Conservation (phyloP, 495 filamentous ascomycete genomes). For the Penicillium parvum region DNA sequence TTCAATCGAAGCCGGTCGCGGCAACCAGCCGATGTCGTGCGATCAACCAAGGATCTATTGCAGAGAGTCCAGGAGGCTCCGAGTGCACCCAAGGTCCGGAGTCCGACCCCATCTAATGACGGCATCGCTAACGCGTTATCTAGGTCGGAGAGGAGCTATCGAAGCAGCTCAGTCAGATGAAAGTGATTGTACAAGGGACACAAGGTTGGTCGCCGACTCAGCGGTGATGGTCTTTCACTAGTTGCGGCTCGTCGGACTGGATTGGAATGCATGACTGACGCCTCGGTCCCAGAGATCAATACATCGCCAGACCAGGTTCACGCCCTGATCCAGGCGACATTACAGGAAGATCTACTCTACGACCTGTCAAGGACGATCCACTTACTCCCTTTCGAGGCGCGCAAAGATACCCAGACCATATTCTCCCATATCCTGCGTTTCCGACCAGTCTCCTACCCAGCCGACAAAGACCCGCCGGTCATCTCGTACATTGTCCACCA, state of each 20-base stretch:
- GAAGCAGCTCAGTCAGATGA: constrained; percentile 76
- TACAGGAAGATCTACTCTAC: constrained; percentile 84
- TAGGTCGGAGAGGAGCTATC: constrained; percentile 72
- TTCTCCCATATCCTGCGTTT: constrained; percentile 86
- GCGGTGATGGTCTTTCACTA: background rate
- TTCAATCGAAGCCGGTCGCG: constrained; percentile 64
- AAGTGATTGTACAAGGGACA: constrained; percentile 77
- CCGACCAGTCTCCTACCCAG: constrained; percentile 50
- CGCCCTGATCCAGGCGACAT: constrained; percentile 70
- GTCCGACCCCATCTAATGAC: constrained; percentile 31
- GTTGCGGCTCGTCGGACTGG: background rate
- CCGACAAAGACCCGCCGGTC: constrained; percentile 65
- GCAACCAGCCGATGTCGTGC: constrained; percentile 53
- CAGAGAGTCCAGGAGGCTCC: constrained; percentile 44
- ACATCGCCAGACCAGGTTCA: constrained; percentile 81
- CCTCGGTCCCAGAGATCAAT: constrained; percentile 61
- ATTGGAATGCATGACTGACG: constrained; percentile 11
- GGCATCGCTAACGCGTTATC: constrained; percentile 8
- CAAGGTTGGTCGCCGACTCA: constrained; percentile 52
- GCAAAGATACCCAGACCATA: constrained; percentile 86
- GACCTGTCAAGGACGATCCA: constrained; percentile 73
- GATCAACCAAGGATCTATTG: constrained; percentile 54
- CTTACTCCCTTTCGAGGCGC: constrained; percentile 86
- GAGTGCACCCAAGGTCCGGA: constrained; percentile 44
- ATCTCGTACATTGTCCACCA: constrained; percentile 80